Percentiles rank a stretch among this genome's conserved stretches.
These are phyloP conservation scores for Fusarium marasasianum DNA, from an alignment of 2,329 filamentous ascomycete genomes.

Conservation along the genomic window DNA sequence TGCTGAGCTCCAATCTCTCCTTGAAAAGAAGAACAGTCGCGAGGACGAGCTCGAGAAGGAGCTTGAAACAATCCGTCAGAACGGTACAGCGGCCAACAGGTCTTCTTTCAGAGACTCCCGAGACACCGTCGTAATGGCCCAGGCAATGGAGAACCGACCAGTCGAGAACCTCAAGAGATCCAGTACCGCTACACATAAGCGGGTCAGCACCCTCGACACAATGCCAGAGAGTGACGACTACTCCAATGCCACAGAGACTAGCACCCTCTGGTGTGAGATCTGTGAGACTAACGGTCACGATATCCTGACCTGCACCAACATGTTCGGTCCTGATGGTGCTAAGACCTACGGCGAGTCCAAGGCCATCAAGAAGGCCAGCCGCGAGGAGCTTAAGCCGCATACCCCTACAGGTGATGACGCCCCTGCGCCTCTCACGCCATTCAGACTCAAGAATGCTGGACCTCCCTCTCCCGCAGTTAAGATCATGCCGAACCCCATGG, in stretches of 20 bases:
- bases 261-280: conserved; percentile 90
- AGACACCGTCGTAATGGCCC: conserved; percentile 69
- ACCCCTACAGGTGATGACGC: conserved; percentile 58
- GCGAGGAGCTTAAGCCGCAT: conserved; percentile 52
- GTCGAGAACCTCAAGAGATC: conserved; percentile 60
- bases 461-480: conserved; percentile 53
- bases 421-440: conserved; percentile 65
- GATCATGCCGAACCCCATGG: conserved; percentile 69
- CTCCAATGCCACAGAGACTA: conserved; percentile 76
- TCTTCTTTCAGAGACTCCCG: conserved; percentile 73
- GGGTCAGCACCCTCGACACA: conserved; percentile 67
- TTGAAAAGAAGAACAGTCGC: conserved; percentile 76
- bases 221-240: conserved; percentile 77
- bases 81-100: conserved; percentile 56
- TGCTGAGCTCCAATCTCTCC: conserved; percentile 75
- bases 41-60: conserved; percentile 91
- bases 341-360: conserved; percentile 46
- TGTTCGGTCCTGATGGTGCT: conserved; percentile 69
- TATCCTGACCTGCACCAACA: conserved; percentile 92
- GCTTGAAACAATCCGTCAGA: conserved; percentile 69
- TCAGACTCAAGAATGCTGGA: conserved; percentile 56
- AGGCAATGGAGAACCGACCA: conserved; percentile 57
- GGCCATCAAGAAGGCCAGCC: conserved; percentile 48
- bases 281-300: conserved; percentile 93
- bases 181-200: conserved; percentile 59